Base-by-base conservation (phyloP, 257 asterid species). In the Ballota nigra region DNA sequence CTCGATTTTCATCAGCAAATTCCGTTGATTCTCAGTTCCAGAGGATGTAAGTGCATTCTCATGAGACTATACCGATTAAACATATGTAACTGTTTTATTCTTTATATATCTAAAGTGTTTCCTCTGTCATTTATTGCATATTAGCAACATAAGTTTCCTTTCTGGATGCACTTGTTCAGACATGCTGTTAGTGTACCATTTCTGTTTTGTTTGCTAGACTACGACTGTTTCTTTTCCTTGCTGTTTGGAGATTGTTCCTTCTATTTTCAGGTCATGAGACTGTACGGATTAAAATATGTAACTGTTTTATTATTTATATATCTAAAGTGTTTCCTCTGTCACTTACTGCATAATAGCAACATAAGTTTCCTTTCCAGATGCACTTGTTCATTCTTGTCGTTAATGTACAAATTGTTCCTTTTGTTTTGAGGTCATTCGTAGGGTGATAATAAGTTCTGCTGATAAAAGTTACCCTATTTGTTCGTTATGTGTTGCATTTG, bases 21-120 rank as follows among this genome's bases (percentile, higher is more conserved):
- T 75, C 95, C 31, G 28, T 85, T 55, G 95, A 86, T 60, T 58
- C 78, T 60, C 88, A 85, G 73, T 83, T 90, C 79, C 94, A 90
- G 75, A 90, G 84, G 79, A 80, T 90, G 97, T 90, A 77, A 88
- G 96, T 83, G 72, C 67, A 15, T 56, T 49, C 18, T 66, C 12
- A 29, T 29, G 63, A 36, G 26, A 33, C 63, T 68, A 19, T n/a
- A 36, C 31, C 34, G 24, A 22, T 22, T 71, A 19, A 52, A 58
- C 52, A 13, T 40, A 24, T 63, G 18, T 73, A 71, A 51, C 33
- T 63, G 63, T 31, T 23, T 19, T 12, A 20, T 23, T 20, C 31
- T 74, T 77, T 62, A 4, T 56, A 51, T 45, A 59, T 63, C 59
- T 28, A n/a, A 56, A 28, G 49, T 2, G 43, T 45, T 9, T n/a